Base-by-base conservation (phyloP, 208 protist species). In the Trypanosoma brucei region DNA sequence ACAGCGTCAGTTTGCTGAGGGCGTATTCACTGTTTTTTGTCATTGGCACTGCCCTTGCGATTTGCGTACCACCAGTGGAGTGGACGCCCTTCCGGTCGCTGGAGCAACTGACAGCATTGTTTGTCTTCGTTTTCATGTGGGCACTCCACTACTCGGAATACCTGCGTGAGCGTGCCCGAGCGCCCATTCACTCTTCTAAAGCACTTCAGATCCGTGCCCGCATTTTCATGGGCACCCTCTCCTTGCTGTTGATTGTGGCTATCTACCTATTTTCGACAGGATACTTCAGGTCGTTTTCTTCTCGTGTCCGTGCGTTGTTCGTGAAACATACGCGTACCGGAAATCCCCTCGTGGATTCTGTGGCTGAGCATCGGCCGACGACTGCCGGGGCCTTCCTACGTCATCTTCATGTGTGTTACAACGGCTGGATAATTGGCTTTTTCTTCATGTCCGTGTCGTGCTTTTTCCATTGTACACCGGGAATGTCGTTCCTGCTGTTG, bases 11-110 rank as follows among this genome's bases (percentile, higher is more conserved):
- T 39, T 64, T 99, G 7, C 96, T 98, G 64, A 68, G 88, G 33
- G 79, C 97, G 37, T 99, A 99, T 72, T 88, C 78, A 9, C 90
- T 96, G 2, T 97, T 98, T 53, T 98, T 94, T 70, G 69, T 95
- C 4, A 50, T 99, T 22, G 97, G 97, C 46, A 97, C 95, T 13
- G 68, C 98, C 2, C 50, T 98, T 6, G 86, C 93, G 1, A 96
- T 97, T 85, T 90, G 98, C 69, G 82, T 98, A 30, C 86, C 79
- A 22, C 97, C 99, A 51, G 92, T 99, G 40, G 81, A 92, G 34
- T 97, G 95, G 71, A 80, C 92, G 65, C 88, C 97, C 30, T 93
- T 99, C 55, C 77, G 88, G 64, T 94, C 83, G 3, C 78, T 88
- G 30, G 97, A 99, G 78, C 97, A 98, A 65, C 84, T 99, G 75